These are phyloP conservation scores for Areca catechu DNA, from an alignment of 176 grass and related monocot genomes.

Conservation along the genomic window DNA sequence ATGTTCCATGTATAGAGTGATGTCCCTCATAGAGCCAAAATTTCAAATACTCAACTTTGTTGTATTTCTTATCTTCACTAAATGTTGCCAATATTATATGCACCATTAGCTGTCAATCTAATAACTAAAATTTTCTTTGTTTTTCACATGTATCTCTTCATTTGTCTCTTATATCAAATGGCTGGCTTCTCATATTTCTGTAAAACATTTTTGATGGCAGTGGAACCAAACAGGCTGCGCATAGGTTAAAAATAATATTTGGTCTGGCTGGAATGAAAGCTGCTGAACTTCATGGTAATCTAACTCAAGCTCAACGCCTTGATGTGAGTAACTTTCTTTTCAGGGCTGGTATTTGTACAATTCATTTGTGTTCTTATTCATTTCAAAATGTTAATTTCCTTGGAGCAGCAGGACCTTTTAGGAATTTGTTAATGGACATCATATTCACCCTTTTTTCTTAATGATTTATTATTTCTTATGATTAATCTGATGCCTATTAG, in stretches of 20 bases:
- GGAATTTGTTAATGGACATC: too few species aligned
- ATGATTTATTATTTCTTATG: too few species aligned
- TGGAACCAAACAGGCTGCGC: slow-evolving; percentile 81
- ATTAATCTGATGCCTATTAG: too few species aligned
- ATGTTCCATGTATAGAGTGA: too few species aligned
- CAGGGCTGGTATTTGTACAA: neutral
- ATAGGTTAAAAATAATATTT: slow-evolving; percentile 98
- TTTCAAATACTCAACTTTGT: too few species aligned
- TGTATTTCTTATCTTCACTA: too few species aligned
- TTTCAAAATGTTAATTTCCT: neutral
- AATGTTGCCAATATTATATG: too few species aligned
- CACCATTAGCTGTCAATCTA: too few species aligned
- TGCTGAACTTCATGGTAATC: slow-evolving; percentile 96
- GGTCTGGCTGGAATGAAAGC: slow-evolving; percentile 84
- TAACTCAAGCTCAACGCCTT: slow-evolving; percentile 92
- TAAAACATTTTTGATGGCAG: slow-evolving; percentile 29
- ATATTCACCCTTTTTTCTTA: too few species aligned
- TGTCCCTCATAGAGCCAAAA: too few species aligned
- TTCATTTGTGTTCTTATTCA: neutral
- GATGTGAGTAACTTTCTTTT: slow-evolving; percentile 54
- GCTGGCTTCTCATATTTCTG: neutral
- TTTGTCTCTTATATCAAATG: neutral
- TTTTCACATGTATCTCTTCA: neutral
- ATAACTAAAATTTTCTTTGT: too few species aligned
- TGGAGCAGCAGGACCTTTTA: too few species aligned